Evolutionary conservation across 2,329 filamentous ascomycete genomes (phyloP).

Genomic region (Aspergillus fischeri): DNA sequence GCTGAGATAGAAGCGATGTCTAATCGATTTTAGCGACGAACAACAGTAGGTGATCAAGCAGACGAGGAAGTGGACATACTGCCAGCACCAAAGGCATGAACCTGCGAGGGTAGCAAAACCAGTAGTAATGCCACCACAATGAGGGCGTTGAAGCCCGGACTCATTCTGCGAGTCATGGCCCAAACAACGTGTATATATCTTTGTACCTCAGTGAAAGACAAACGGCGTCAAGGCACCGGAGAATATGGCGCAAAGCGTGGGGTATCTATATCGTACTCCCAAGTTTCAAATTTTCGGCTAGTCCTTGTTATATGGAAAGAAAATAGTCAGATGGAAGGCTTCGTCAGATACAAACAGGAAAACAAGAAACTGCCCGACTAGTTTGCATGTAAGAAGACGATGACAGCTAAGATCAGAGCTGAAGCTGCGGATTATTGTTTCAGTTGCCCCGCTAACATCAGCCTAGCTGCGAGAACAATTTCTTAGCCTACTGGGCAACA

Average conservation of each 20-base stretch:
- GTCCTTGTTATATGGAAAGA: not conserved
- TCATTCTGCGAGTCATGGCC: slow-evolving; percentile 14
- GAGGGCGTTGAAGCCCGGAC: slow-evolving; percentile 28
- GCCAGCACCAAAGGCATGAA: slow-evolving; percentile 43
- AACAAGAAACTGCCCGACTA: not conserved
- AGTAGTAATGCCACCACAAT: slow-evolving; percentile 35
- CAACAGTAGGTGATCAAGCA: not conserved
- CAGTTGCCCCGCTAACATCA: not conserved
- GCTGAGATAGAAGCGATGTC: slow-evolving; percentile 49
- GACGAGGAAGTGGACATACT: slow-evolving; percentile 29
- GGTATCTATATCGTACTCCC: no score
- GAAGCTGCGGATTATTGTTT: not conserved
- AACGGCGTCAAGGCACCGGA: not conserved
- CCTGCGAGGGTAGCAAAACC: slow-evolving; percentile 35
- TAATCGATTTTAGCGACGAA: slow-evolving; percentile 15
- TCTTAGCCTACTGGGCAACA: not conserved
- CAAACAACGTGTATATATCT: not conserved
- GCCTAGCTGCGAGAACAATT: no score
- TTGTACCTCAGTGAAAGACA: not conserved
- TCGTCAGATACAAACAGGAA: not conserved
- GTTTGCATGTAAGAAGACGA: not conserved
- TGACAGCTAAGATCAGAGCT: not conserved
- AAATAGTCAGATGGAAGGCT: not conserved
- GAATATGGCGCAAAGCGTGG: not conserved
- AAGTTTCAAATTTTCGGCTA: not conserved